Conservation (phyloP, 495 filamentous ascomycete species). For the Tuber borchii region DNA sequence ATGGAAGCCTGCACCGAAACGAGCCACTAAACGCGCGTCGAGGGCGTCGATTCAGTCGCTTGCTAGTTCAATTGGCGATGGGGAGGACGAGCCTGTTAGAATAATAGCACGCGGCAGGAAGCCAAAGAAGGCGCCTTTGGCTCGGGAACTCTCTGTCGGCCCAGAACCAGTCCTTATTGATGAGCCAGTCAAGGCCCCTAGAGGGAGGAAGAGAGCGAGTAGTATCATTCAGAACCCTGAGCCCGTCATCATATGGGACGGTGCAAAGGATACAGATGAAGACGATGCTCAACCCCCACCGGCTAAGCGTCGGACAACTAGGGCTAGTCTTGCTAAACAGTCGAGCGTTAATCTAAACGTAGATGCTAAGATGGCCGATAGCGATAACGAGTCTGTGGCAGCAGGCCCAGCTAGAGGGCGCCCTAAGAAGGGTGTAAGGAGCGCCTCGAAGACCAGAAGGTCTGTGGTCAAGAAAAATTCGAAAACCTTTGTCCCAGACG, state of each 20-base stretch:
- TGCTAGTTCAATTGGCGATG: neutral
- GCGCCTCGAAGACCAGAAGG: slow-evolving; percentile 52
- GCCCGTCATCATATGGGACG: slow-evolving; percentile 35
- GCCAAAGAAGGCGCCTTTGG: slow-evolving; percentile 45
- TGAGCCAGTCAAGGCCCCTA: neutral
- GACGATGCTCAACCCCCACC: slow-evolving; percentile 47
- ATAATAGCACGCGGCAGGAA: slow-evolving; percentile 42
- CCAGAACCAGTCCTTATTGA: neutral
- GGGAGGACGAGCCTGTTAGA: slow-evolving; percentile 21
- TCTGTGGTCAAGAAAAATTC: slow-evolving; percentile 47
- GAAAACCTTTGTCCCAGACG: slow-evolving; percentile 47
- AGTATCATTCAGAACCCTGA: slow-evolving; percentile 43
- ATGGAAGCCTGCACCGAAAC: slow-evolving; percentile 42
- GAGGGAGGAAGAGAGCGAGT: slow-evolving; percentile 38
- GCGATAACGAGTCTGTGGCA: slow-evolving; percentile 15
- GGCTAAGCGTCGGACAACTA: slow-evolving; percentile 60
- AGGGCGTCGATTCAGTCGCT: slow-evolving; percentile 29
- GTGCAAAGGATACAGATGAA: slow-evolving; percentile 26
- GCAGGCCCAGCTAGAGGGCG: slow-evolving; percentile 6
- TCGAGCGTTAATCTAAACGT: slow-evolving; percentile 31
- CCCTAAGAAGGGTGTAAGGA: slow-evolving; percentile 19
- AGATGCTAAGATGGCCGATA: slow-evolving; percentile 19
- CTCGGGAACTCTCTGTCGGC: neutral
- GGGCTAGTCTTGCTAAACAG: slow-evolving; percentile 39
- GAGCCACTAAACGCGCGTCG: slow-evolving; percentile 44